Percentiles rank a stretch among this genome's conserved stretches.
These are phyloP conservation scores for Thermochaetoides thermophila DNA, from an alignment of 495 filamentous ascomycete genomes.

Conservation along the genomic window DNA sequence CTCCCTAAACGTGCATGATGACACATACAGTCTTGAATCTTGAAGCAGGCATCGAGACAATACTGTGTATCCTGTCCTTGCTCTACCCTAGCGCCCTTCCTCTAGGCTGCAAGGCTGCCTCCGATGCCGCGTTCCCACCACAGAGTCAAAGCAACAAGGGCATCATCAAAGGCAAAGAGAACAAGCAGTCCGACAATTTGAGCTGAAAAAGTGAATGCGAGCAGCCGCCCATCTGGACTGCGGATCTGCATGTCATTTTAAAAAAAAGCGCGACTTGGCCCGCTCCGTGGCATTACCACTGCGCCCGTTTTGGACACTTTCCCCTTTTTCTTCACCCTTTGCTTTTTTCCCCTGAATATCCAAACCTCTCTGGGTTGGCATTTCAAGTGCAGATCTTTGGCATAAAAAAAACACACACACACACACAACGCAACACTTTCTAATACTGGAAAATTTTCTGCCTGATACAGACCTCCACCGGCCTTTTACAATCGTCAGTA, in stretches of 20 bases:
- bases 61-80: no score
- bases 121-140: neutral
- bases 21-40: neutral
- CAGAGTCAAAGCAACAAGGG: neutral
- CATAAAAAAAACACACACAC: neutral
- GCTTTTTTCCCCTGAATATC: neutral
- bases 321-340: neutral
- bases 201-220: neutral
- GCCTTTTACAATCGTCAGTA: constrained; percentile 11
- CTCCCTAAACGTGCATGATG: constrained; percentile 1
- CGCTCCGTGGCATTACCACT: constrained; percentile 3
- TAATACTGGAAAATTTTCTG: neutral
- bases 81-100: no score
- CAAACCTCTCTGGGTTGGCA: neutral
- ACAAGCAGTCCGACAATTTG: constrained; percentile 1
- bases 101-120: constrained; percentile 1
- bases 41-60: no score
- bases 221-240: no score
- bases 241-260: constrained; percentile 13
- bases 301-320: neutral
- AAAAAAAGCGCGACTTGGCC: constrained; percentile 9
- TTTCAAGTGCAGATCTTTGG: neutral
- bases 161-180: neutral
- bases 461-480: constrained; percentile 8
- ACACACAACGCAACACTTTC: neutral